Conservation (phyloP, 2,329 filamentous ascomycete genomes). For the Stagonosporopsis rhizophila region DNA sequence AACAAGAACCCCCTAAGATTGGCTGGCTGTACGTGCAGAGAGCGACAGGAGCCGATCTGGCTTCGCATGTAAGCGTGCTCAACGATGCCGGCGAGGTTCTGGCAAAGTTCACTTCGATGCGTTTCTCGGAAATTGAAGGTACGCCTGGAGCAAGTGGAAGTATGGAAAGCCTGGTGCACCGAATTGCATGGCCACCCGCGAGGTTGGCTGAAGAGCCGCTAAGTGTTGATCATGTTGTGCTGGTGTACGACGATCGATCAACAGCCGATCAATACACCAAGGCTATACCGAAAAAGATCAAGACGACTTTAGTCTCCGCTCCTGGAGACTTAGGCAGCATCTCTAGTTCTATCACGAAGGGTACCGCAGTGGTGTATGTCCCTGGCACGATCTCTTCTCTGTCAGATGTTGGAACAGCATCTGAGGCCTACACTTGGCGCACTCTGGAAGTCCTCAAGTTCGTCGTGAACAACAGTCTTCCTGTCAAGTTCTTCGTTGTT, state of each 20-base stretch:
- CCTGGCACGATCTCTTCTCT: slow-evolving; percentile 22
- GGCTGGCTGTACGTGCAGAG: slow-evolving; percentile 47
- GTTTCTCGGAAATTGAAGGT: slow-evolving; percentile 39
- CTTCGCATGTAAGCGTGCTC: slow-evolving; percentile 13
- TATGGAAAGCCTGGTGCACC: slow-evolving; percentile 48
- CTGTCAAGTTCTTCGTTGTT: slow-evolving; percentile 35
- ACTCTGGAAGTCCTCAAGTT: slow-evolving; percentile 9
- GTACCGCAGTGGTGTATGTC: slow-evolving; percentile 14
- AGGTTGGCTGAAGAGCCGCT: slow-evolving; percentile 39
- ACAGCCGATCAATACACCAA: slow-evolving; percentile 10
- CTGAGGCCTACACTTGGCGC: slow-evolving; percentile 19
- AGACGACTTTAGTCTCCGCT: not conserved
- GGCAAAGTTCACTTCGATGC: slow-evolving; percentile 32
- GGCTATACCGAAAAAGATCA: not conserved
- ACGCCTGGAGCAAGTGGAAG: slow-evolving; percentile 18
- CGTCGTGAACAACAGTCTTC: slow-evolving; percentile 6
- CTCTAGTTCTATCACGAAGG: not conserved
- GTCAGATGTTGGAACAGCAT: slow-evolving; percentile 20
- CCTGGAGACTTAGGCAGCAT: not conserved
- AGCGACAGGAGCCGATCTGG: slow-evolving; percentile 13
- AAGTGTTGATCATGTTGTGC: slow-evolving; percentile 29
- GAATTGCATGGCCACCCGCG: slow-evolving; percentile 50
- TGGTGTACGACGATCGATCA: slow-evolving; percentile 20
- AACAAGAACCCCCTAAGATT: slow-evolving; percentile 37
- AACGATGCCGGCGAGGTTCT: slow-evolving; percentile 22